Evolutionary conservation across 352 stramenopile species (phyloP).

Genomic region (Phytophthora gonapodyides): DNA sequence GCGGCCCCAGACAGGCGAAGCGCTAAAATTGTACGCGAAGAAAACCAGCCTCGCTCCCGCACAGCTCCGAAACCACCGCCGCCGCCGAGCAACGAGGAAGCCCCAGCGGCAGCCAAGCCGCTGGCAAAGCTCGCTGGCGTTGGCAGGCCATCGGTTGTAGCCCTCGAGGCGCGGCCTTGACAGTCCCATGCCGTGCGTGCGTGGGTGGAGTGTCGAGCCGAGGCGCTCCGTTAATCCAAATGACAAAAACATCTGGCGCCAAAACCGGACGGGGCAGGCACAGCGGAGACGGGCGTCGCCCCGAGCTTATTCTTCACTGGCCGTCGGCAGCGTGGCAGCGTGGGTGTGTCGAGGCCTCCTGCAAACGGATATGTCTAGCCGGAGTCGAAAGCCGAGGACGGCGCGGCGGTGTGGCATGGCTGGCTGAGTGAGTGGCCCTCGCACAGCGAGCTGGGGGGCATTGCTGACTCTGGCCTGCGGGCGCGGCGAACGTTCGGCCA

Average conservation of each 20-base stretch:
- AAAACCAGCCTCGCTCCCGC: no score
- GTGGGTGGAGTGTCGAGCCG: slow-evolving; percentile 12
- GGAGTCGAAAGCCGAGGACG: no score
- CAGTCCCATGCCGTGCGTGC: slow-evolving; percentile 13
- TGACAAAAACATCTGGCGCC: slow-evolving; percentile 24
- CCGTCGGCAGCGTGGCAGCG: slow-evolving; percentile 1
- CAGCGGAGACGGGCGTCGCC: slow-evolving; percentile 15
- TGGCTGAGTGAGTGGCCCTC: neutral
- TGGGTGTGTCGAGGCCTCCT: slow-evolving; percentile 17
- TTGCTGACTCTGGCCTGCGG: slow-evolving; percentile 14
- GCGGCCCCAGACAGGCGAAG: no score
- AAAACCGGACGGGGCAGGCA: slow-evolving; percentile 17
- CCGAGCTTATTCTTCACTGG: slow-evolving; percentile 10
- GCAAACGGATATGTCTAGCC: no score
- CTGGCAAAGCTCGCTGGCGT: no score
- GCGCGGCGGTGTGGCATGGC: neutral
- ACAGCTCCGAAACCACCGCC: no score
- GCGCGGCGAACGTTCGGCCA: slow-evolving; percentile 26
- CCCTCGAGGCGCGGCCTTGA: slow-evolving; percentile 7
- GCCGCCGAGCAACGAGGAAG: no score
- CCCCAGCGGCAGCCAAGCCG: no score
- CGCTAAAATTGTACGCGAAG: no score
- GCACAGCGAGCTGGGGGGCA: no score
- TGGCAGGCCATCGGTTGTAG: neutral
- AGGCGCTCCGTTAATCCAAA: neutral